Percentiles rank a stretch among this genome's conserved stretches.
phyloP scores from a whole-genome alignment of 495 filamentous ascomycete genomes.

The Lentithecium fluviatile region DNA sequence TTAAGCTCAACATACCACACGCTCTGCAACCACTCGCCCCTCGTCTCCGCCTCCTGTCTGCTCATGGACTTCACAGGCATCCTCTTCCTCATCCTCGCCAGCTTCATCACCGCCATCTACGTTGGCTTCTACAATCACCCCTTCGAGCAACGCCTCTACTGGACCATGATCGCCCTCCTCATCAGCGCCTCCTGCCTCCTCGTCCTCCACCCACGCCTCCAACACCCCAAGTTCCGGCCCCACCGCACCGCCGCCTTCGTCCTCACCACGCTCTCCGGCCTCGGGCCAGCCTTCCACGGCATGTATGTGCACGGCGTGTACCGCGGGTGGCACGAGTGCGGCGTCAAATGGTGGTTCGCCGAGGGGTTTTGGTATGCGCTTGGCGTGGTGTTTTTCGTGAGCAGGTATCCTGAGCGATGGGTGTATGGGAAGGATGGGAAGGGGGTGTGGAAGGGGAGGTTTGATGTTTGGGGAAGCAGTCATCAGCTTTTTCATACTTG shows the following conservation, averaged over 20 bases:
- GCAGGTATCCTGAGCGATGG: conserved; percentile 24
- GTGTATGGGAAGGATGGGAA: conserved; percentile 1
- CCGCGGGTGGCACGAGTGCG: conserved; percentile 46
- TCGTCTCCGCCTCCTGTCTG: conserved; percentile 45
- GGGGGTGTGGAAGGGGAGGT: conserved; percentile 5
- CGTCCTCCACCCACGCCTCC: conserved; percentile 47
- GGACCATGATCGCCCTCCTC: conserved; percentile 49
- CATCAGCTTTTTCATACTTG: conserved; percentile 37
- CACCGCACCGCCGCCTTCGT: conserved; percentile 48
- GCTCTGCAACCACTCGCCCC: conserved; percentile 51
- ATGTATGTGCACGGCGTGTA: conserved; percentile 44
- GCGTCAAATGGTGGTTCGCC: conserved; percentile 44
- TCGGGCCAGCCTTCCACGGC: conserved; percentile 52
- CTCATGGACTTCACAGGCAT: conserved; percentile 53
- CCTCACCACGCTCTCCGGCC: conserved; percentile 49
- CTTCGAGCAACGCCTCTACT: conserved; percentile 46
- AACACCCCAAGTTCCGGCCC: conserved; percentile 43
- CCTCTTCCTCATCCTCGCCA: conserved; percentile 48
- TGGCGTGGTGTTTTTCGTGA: conserved; percentile 29
- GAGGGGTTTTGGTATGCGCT: conserved; percentile 32
- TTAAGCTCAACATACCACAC: conserved; percentile 52
- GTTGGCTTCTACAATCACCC: conserved; percentile 52
- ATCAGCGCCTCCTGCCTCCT: conserved; percentile 42
- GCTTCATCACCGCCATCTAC: conserved; percentile 53
- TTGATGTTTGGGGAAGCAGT: conserved; percentile 32